These are phyloP conservation scores for Schizopora paradoxa DNA, from an alignment of 1,284 basidiomycete species.

Conservation along the genomic window DNA sequence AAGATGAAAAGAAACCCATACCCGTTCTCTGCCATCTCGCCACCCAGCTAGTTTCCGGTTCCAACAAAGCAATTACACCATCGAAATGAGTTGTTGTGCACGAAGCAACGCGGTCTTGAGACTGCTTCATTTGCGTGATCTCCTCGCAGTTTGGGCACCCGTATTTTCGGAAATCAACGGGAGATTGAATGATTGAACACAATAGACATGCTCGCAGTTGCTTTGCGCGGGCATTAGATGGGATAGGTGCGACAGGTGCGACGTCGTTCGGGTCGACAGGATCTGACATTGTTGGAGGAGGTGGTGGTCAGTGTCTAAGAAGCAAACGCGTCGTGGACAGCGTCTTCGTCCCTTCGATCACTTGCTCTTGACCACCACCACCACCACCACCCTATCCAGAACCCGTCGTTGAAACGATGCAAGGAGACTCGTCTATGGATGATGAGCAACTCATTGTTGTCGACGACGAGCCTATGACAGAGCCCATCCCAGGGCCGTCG, in stretches of 20 bases:
- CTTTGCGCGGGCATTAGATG: slow-evolving; percentile 56
- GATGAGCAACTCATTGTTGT: too few relatives aligned
- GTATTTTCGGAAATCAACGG: slow-evolving; percentile 76
- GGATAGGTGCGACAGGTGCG: slow-evolving; percentile 36
- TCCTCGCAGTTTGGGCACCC: slow-evolving; percentile 99
- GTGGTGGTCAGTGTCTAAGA: too few relatives aligned
- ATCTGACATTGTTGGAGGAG: too few relatives aligned
- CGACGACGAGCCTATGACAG: too few relatives aligned
- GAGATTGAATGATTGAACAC: slow-evolving; percentile 85
- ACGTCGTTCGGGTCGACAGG: too few relatives aligned
- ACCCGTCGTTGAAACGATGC: too few relatives aligned
- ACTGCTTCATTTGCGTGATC: slow-evolving; percentile 89
- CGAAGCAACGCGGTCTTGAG: slow-evolving; percentile 73
- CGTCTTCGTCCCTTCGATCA: too few relatives aligned
- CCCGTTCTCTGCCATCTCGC: slow-evolving; percentile 89
- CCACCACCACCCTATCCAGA: too few relatives aligned
- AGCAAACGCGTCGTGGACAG: too few relatives aligned
- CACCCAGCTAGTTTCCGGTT: slow-evolving; percentile 92
- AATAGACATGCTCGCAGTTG: slow-evolving; percentile 86
- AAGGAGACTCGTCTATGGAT: too few relatives aligned
- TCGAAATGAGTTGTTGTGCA: slow-evolving; percentile 96
- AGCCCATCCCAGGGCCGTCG: too few relatives aligned
- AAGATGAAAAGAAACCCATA: slow-evolving; percentile 33
- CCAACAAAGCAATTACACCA: slow-evolving; percentile 85
- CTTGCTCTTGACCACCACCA: too few relatives aligned